Base-by-base conservation (phyloP, 345 rosid species). In the Dipteronia sinensis region DNA sequence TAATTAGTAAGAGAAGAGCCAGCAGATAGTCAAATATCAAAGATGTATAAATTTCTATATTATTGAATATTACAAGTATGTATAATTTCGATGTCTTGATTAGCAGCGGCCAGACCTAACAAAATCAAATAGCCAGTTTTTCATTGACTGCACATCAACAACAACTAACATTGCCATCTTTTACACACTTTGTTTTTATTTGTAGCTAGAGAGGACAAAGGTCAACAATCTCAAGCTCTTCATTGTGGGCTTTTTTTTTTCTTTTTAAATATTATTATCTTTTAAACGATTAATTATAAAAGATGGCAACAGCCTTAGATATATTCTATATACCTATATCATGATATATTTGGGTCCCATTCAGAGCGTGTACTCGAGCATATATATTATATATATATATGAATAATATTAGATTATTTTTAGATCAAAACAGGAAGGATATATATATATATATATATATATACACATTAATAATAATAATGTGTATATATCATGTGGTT, bases 221-320 rank as follows among this genome's bases (percentile, higher is more conserved):
- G 77, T 75, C 77, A 75, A 65, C 31, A 75, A 75, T 75, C 31
- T 74, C 77, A 74, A 64, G 77, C 77, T 29, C 56, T 34, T 34
- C 38, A 34, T 34, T 34, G 38, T 34, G 38, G 38, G 38, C 0
- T 34, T 34, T 34, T 34, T 31, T 31, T 3, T 31, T 31, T 34
- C 0, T 34, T 31, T 31, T 31, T 4, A 3, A 31, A 4, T 31
- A 31, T 31, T 31, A 31, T 31, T 31, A 31, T 3, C 17, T 61
- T 61, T 22, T 9, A n/a, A 20, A 20, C 3, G 55, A 49, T 49
- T 11, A 11, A 3, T 49, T 2, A 49, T 11, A 15, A 12, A 15
- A 12, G 13, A 49, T 3, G 4, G 55, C 55, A 49, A 49, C 55
- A 49, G 3, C 19, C 6, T 15, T 15, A 12, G 4, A 15, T 15